A percentile compares a stretch with the other conserved stretches of the same genome.
phyloP scores from a whole-genome alignment of 2,329 filamentous ascomycete species.

The Talaromyces sp. region DNA sequence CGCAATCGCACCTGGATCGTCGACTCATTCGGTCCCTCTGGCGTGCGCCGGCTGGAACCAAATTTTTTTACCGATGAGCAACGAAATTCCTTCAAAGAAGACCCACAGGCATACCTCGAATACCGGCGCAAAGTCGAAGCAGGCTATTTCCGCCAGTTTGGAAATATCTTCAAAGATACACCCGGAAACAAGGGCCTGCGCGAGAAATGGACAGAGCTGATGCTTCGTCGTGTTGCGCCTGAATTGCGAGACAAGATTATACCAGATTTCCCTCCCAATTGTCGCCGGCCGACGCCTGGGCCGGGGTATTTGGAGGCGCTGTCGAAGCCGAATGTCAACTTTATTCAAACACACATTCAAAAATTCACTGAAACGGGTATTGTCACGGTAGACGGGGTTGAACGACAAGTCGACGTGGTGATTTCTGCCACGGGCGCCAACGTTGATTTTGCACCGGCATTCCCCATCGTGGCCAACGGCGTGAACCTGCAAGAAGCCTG shows the following conservation, averaged over 20 bases:
- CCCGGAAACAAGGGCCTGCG: slow-evolving; percentile 45
- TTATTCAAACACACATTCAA: slow-evolving; percentile 53
- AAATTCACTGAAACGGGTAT: slow-evolving; percentile 57
- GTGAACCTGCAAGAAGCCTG: slow-evolving; percentile 53
- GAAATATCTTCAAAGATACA: slow-evolving; percentile 50
- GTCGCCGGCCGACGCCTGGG: slow-evolving; percentile 60
- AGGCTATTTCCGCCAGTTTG: slow-evolving; percentile 58
- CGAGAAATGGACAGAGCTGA: slow-evolving; percentile 47
- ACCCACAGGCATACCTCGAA: slow-evolving; percentile 56
- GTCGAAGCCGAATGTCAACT: slow-evolving; percentile 56
- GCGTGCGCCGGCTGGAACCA: slow-evolving; percentile 48
- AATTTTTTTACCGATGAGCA: slow-evolving; percentile 52
- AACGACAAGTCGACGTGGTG: slow-evolving; percentile 57
- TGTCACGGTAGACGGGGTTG: slow-evolving; percentile 52
- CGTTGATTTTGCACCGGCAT: slow-evolving; percentile 53
- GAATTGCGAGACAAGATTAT: slow-evolving; percentile 52
- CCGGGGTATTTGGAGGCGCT: slow-evolving; percentile 64
- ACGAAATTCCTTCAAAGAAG: slow-evolving; percentile 48
- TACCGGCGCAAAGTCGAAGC: slow-evolving; percentile 55
- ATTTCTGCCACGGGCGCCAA: slow-evolving; percentile 67
- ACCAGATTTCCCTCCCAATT: slow-evolving; percentile 60
- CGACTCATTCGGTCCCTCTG: slow-evolving; percentile 54
- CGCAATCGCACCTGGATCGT: slow-evolving; percentile 65
- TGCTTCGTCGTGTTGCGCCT: slow-evolving; percentile 52
- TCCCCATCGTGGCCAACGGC: slow-evolving; percentile 54